Evolutionary conservation across 805 yeast species (phyloP).

Genomic region (Huiozyma sinensis): DNA sequence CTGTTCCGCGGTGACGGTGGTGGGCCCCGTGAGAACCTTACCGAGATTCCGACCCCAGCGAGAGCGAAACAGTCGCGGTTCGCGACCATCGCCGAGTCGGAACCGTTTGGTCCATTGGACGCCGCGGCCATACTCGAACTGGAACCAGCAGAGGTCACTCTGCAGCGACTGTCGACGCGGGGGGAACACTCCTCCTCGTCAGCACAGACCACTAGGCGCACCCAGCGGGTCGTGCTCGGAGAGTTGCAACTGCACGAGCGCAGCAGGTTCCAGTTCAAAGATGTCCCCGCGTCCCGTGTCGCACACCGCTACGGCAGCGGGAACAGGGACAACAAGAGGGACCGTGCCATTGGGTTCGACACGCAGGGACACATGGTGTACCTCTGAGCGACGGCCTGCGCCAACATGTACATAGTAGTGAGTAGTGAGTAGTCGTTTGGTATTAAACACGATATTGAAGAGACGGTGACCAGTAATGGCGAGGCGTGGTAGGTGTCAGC

Average conservation of each 20-base stretch:
- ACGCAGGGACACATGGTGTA: conserved; percentile 48
- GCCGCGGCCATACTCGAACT: conserved; percentile 78
- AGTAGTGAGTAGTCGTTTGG: neutral
- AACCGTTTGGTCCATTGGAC: conserved; percentile 91
- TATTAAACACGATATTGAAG: neutral
- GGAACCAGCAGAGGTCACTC: conserved; percentile 78
- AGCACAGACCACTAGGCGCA: conserved; percentile 13
- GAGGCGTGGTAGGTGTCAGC: no score
- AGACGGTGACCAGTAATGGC: neutral
- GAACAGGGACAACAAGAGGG: conserved; percentile 77
- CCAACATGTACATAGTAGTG: no score
- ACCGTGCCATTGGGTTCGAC: conserved; percentile 65
- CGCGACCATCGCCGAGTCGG: conserved; percentile 83
- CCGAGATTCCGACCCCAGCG: conserved; percentile 89
- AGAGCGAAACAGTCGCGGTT: conserved; percentile 75
- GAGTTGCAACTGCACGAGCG: conserved; percentile 59
- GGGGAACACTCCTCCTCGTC: conserved; percentile 35
- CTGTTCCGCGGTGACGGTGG: conserved; percentile 37
- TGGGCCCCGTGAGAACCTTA: conserved; percentile 48
- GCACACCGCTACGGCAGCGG: conserved; percentile 91
- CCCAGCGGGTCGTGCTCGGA: conserved; percentile 40
- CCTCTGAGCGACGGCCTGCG: conserved; percentile 7
- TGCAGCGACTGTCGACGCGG: conserved; percentile 53
- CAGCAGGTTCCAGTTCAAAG: conserved; percentile 59
- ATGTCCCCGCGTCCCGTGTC: conserved; percentile 70